Evolutionary conservation across 2,329 filamentous ascomycete genomes (phyloP).

Genomic region (Coleophoma eucalyptorum): DNA sequence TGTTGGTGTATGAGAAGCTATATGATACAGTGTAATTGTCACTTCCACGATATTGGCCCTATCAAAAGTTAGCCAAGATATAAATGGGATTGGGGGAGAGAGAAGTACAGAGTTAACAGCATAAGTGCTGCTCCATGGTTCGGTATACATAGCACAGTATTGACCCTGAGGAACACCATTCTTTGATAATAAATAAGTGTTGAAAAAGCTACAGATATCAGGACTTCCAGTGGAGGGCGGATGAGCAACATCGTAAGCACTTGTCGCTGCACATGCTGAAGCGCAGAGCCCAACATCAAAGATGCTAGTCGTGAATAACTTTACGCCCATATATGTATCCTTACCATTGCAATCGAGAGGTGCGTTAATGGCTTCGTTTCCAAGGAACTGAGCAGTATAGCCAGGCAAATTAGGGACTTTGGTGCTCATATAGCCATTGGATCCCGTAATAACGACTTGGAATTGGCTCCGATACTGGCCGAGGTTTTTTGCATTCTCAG

Average conservation of each 20-base stretch:
- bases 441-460: conserved; percentile 31
- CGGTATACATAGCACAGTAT: conserved; percentile 31
- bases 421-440: not conserved
- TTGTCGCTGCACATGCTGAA: conserved; percentile 14
- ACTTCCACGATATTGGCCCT: not conserved
- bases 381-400: not conserved
- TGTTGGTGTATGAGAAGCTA: not conserved
- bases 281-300: conserved; percentile 24
- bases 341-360: conserved; percentile 18
- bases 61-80: too few relatives aligned
- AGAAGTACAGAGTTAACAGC: not conserved
- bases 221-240: conserved; percentile 1
- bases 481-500: conserved; percentile 18
- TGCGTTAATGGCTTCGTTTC: not conserved
- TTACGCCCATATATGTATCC: conserved; percentile 25
- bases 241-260: conserved; percentile 6
- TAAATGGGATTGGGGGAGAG: too few relatives aligned
- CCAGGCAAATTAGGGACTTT: not conserved
- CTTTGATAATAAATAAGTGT: conserved; percentile 30
- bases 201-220: conserved; percentile 24
- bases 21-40: not conserved
- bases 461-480: conserved; percentile 26
- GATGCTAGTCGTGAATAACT: conserved; percentile 21
- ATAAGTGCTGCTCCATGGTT: conserved; percentile 14
- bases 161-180: conserved; percentile 28